Evolutionary conservation across 805 yeast species (phyloP), one percentile per base, ranked within the genome.

Genomic region (Wickerhamiella azyma): DNA sequence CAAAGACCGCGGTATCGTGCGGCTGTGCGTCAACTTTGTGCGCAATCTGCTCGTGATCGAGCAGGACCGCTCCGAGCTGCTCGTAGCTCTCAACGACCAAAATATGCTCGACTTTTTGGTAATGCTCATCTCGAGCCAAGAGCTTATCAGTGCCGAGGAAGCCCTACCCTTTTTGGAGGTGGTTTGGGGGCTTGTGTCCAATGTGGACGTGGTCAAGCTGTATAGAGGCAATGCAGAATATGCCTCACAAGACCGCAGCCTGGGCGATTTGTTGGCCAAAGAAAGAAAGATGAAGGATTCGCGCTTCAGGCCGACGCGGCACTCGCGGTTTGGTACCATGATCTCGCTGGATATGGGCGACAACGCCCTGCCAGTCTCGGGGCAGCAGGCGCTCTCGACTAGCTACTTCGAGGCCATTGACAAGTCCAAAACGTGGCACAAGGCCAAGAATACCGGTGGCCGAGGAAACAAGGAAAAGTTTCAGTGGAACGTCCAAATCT

Each of bases 291-390:
- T 79, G 49, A 75, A 74, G 48, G 66, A 64, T 36, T 57, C 48
- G 2, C 61, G 29, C 69, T 76, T 41, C 66, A 68, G 26, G 72
- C 71, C 59, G 63, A 70, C 85, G 1, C 71, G 98, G 40, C 98
- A 89, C 59, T 88, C 92, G 2, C 71, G 94, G 44, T 89, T 89
- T 66, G 98, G 98, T 0, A 79, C 96, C 0, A 66, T 88, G 51
- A 62, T 86, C 9, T 79, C 94, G 1, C 68, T 89, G 26, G 77
- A 79, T 49, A 74, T 80, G 16, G 70, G 72, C 19, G 77, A 78
- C 45, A 68, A 76, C 26, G 69, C 82, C 26, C 61, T 82, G 16
- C 74, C 84, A 5, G 72, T 85, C 1, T 72, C 92, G 2, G 92
- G 94, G 2, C 88, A 83, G 53, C 73, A 74, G 26, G 85, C 79